phyloP scores from a whole-genome alignment of 2,329 filamentous ascomycete species.

The Aspergillus sclerotialis region DNA sequence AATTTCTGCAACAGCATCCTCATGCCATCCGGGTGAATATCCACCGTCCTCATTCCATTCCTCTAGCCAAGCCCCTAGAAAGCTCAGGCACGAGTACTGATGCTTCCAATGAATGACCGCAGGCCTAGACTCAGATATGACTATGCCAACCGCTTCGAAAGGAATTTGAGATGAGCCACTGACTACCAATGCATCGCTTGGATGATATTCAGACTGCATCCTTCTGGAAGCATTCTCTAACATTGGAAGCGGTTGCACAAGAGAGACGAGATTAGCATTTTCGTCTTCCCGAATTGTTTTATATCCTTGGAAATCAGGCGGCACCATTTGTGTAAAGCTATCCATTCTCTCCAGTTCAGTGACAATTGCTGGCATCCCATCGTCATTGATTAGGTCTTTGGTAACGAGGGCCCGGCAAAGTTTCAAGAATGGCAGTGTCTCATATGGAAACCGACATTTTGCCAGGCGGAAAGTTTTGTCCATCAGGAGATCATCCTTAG shows the following conservation, averaged over 20 bases:
- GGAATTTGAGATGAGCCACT: conserved; percentile 32
- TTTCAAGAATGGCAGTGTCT: conserved; percentile 70
- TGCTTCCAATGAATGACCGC: conserved; percentile 69
- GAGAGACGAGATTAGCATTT: conserved; percentile 69
- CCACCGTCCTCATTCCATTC: conserved; percentile 41
- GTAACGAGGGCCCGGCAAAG: conserved; percentile 60
- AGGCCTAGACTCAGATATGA: conserved; percentile 70
- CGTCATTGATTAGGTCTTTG: conserved; percentile 37
- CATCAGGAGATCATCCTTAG: conserved; percentile 52
- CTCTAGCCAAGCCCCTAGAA: conserved; percentile 64
- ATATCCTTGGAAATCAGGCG: conserved; percentile 65
- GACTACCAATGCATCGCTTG: conserved; percentile 28
- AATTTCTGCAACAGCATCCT: conserved; percentile 63
- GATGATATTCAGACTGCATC: conserved; percentile 13
- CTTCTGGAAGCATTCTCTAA: conserved; percentile 24
- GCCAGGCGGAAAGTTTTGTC: conserved; percentile 59
- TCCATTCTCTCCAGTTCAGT: conserved; percentile 62
- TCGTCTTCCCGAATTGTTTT: conserved; percentile 77
- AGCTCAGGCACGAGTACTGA: conserved; percentile 69
- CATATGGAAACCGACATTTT: conserved; percentile 74
- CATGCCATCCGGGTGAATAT: conserved; percentile 47
- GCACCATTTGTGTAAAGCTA: conserved; percentile 71
- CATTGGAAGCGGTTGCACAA: conserved; percentile 52
- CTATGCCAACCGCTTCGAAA: conserved; percentile 40
- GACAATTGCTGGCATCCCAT: conserved; percentile 49